Evolutionary conservation across 192 early-diverging fungal species (phyloP).

Genomic region (Rhizophagus sp.): DNA sequence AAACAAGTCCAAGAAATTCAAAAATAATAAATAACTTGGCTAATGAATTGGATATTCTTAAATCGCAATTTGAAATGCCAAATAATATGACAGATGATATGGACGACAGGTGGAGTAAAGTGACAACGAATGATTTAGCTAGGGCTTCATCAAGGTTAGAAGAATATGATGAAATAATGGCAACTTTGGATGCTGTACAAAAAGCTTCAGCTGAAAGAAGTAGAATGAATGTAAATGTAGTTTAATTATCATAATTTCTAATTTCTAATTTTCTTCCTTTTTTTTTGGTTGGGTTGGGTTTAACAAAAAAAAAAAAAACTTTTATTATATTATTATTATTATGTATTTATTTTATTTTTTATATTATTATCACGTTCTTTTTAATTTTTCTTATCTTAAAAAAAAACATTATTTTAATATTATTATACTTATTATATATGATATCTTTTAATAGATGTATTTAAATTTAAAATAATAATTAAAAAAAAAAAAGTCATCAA

Average conservation of each 20-base stretch:
- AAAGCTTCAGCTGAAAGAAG: not conserved
- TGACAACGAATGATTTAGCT: not conserved
- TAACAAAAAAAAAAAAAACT: no score
- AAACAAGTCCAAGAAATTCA: constrained; percentile 8
- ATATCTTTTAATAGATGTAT: no score
- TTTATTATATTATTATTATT: no score
- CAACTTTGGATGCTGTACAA: constrained; percentile 7
- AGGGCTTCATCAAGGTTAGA: constrained; percentile 1
- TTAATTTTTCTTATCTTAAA: no score
- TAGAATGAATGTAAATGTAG: not conserved
- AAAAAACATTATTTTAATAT: no score
- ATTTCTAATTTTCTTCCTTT: not conserved
- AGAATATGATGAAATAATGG: constrained; percentile 30
- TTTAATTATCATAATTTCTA: not conserved
- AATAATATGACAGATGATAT: not conserved
- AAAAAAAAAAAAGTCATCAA: no score
- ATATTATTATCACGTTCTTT: no score
- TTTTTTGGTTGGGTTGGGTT: not conserved
- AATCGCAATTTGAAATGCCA: constrained; percentile 5
- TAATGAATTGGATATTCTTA: constrained; percentile 21
- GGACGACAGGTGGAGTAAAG: no score
- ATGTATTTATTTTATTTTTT: no score
- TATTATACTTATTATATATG: no score
- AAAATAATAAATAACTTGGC: not conserved
- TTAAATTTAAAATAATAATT: no score